phyloP scores from a whole-genome alignment of 2,329 filamentous ascomycete genomes.

The Aspergillus phoenicis region DNA sequence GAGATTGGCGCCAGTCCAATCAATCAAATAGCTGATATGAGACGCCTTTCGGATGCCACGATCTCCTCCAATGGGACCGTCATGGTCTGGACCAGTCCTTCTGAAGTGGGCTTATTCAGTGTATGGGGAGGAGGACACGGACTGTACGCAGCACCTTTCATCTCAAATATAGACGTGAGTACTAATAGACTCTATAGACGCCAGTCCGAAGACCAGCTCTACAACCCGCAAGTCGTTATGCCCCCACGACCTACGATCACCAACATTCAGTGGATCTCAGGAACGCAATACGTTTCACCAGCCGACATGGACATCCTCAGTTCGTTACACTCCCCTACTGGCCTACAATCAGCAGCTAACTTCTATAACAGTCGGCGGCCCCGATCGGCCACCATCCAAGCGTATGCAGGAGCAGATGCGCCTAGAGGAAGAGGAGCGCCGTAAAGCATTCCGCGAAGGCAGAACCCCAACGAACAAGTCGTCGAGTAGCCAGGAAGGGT shows the following conservation, averaged over 20 bases:
- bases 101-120: constrained; percentile 79
- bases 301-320: constrained; percentile 84
- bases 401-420: constrained; percentile 80
- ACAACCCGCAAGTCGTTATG: constrained; percentile 72
- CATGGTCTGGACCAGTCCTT: constrained; percentile 84
- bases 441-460: constrained; percentile 41
- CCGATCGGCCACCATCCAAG: constrained; percentile 84
- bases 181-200: constrained; percentile 34
- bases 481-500: constrained; percentile 61
- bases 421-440: constrained; percentile 66
- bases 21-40: constrained; percentile 68
- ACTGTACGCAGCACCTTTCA: constrained; percentile 54
- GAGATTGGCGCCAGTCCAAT: constrained; percentile 74
- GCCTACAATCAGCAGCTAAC: background rate
- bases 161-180: background rate
- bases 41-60: constrained; percentile 67
- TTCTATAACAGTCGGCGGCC: constrained; percentile 66
- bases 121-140: constrained; percentile 76
- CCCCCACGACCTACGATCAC: constrained; percentile 90
- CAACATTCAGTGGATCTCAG: constrained; percentile 94
- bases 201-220: constrained; percentile 68
- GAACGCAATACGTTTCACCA: constrained; percentile 86
- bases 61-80: constrained; percentile 80
- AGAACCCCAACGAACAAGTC: constrained; percentile 32
- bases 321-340: constrained; percentile 32